Conservation (phyloP, 805 yeast genomes). For the Candida nemodendra region DNA sequence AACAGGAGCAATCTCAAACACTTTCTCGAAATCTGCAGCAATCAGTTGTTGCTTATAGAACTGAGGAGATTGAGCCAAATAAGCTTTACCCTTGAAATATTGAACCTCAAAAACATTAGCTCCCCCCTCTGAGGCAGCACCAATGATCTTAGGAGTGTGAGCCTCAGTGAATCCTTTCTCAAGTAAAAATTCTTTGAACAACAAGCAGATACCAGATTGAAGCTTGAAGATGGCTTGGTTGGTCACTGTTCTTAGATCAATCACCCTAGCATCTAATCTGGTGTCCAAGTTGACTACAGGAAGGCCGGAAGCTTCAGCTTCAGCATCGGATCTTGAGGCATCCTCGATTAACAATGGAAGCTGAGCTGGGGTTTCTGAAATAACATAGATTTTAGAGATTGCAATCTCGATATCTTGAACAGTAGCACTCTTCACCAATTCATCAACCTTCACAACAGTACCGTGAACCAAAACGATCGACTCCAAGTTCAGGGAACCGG, state of each 20-base stretch:
- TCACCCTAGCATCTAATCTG: conserved; percentile 90
- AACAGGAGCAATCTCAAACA: conserved; percentile 95
- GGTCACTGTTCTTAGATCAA: conserved; percentile 94
- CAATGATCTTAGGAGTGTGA: conserved; percentile 94
- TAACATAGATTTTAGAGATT: conserved; percentile 67
- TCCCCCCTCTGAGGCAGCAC: conserved; percentile 98
- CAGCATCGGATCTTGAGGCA: conserved; percentile 91
- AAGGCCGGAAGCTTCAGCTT: conserved; percentile 85
- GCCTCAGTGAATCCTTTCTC: conserved; percentile 77
- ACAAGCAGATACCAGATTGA: conserved; percentile 81
- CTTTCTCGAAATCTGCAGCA: conserved; percentile 96
- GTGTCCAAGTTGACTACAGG: conserved; percentile 97
- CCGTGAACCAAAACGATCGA: conserved; percentile 92
- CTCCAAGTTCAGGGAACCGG: conserved; percentile 80
- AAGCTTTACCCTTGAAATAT: conserved; percentile 91
- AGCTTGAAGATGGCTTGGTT: conserved; percentile 96
- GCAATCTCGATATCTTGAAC: conserved; percentile 87
- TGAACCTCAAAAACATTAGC: conserved; percentile 92
- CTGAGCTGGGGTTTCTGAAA: conserved; percentile 87
- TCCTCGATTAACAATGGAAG: conserved; percentile 95
- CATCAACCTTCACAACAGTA: conserved; percentile 76
- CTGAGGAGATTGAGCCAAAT: conserved; percentile 97
- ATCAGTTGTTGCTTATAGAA: conserved; percentile 96
- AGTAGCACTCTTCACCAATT: conserved; percentile 85
- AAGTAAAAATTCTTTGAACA: conserved; percentile 85